Conservation (phyloP, 2,329 filamentous ascomycete species). For the Orbilia blumenaviensis region DNA sequence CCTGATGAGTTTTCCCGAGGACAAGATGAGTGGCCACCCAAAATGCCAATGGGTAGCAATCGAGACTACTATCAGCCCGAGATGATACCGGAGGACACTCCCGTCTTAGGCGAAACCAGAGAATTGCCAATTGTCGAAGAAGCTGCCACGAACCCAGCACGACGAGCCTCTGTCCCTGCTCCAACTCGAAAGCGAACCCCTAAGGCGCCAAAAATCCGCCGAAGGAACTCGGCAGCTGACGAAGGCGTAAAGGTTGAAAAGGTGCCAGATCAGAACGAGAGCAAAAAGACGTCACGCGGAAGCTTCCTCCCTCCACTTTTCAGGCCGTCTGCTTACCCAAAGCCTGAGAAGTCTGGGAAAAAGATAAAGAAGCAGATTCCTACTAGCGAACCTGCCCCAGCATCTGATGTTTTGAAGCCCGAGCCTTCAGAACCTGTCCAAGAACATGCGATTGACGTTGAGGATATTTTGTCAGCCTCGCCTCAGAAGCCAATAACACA, state of each 20-base stretch:
- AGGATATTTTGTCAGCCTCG: neutral
- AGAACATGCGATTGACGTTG: neutral
- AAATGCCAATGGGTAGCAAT: too few relatives aligned
- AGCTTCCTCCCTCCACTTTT: constrained; percentile 33
- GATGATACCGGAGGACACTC: neutral
- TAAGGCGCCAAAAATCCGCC: neutral
- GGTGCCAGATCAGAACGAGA: neutral
- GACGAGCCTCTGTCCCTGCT: neutral
- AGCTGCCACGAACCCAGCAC: neutral
- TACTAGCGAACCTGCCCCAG: neutral
- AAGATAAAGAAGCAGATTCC: neutral
- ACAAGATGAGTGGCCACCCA: too few relatives aligned
- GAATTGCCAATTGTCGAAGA: neutral
- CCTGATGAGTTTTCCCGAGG: constrained; percentile 32
- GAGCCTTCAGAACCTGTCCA: neutral
- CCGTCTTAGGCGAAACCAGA: neutral
- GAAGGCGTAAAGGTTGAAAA: neutral
- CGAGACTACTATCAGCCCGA: too few relatives aligned
- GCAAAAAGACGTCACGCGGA: neutral
- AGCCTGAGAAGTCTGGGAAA: constrained; percentile 8
- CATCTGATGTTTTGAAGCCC: neutral
- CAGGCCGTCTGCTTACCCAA: constrained; percentile 17
- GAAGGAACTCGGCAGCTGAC: neutral
- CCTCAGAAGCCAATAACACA: neutral
- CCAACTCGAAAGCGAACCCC: neutral